phyloP scores from a whole-genome alignment of 2,329 filamentous ascomycete species.

The Fusarium nodosum region DNA sequence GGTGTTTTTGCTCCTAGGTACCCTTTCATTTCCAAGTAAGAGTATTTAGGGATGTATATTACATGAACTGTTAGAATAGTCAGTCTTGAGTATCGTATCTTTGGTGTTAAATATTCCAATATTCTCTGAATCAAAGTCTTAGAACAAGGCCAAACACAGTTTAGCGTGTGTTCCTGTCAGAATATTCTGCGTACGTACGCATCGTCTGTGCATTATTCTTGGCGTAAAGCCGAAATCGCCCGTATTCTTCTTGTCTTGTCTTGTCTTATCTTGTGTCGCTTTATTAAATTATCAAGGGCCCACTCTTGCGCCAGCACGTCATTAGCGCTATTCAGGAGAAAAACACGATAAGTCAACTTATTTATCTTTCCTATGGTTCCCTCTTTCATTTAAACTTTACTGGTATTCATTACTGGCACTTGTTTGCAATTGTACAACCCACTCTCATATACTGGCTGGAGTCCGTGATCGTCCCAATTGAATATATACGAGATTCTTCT shows the following conservation, averaged over 20 bases:
- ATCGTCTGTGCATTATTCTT: slow-evolving; percentile 27
- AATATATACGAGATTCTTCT: accelerated
- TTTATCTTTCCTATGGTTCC: slow-evolving; percentile 16
- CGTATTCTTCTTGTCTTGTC: slow-evolving; percentile 2
- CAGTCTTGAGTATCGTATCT: no score
- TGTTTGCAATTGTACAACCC: accelerated
- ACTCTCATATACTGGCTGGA: neutral
- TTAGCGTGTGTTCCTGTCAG: neutral
- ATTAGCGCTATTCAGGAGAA: slow-evolving; percentile 28
- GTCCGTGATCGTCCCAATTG: neutral
- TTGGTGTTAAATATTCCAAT: neutral
- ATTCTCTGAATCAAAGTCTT: neutral
- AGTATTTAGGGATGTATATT: no score
- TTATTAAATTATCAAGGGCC: neutral
- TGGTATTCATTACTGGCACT: neutral
- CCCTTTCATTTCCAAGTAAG: no score
- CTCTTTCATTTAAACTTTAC: neutral
- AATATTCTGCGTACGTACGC: slow-evolving; percentile 11
- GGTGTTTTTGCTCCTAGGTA: no score
- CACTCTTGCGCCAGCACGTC: slow-evolving; percentile 34
- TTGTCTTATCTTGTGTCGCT: neutral
- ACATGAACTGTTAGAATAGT: no score
- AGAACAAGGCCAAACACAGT: neutral
- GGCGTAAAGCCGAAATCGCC: slow-evolving; percentile 32
- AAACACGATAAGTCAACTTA: neutral